Evolutionary conservation across 2,329 filamentous ascomycete genomes (phyloP).

Genomic region (Metarhizium sp.): DNA sequence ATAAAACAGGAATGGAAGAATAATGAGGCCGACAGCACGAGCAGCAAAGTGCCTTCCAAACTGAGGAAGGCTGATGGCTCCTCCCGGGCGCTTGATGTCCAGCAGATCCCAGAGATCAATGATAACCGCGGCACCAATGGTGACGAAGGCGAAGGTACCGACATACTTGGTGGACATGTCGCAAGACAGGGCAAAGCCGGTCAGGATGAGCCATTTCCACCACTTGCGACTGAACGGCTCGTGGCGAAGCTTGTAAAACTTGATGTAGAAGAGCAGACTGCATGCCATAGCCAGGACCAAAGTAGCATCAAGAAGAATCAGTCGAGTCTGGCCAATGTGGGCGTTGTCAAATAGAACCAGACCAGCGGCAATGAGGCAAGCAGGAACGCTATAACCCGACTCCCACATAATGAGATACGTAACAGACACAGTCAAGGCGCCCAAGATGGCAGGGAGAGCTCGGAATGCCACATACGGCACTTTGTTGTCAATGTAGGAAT

Average conservation of each 20-base stretch:
- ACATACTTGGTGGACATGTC: slow-evolving; percentile 99
- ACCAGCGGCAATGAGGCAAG: slow-evolving; percentile 76
- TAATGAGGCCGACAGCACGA: slow-evolving; percentile 73
- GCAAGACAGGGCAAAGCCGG: slow-evolving; percentile 88
- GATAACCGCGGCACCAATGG: slow-evolving; percentile 84
- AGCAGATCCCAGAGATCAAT: slow-evolving; percentile 95
- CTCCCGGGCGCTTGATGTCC: slow-evolving; percentile 75
- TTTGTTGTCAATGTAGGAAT: slow-evolving; percentile 94
- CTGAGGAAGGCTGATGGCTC: slow-evolving; percentile 66
- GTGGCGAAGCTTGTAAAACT: slow-evolving; percentile 94
- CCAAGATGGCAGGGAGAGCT: slow-evolving; percentile 83
- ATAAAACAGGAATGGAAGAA: slow-evolving; percentile 95
- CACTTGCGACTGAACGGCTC: slow-evolving; percentile 87
- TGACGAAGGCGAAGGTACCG: slow-evolving; percentile 92
- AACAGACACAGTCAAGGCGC: slow-evolving; percentile 86
- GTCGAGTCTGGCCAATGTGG: slow-evolving; percentile 88
- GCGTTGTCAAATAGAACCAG: slow-evolving; percentile 94
- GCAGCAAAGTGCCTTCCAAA: slow-evolving; percentile 89
- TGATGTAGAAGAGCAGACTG: slow-evolving; percentile 87
- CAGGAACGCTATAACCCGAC: slow-evolving; percentile 91
- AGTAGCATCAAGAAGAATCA: slow-evolving; percentile 92
- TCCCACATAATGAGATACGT: slow-evolving; percentile 99
- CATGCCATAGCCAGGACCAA: slow-evolving; percentile 94
- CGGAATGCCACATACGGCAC: slow-evolving; percentile 96
- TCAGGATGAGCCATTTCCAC: slow-evolving; percentile 99